Conservation (phyloP, 1,284 basidiomycete species). For the Austroboletus rostrupii region DNA sequence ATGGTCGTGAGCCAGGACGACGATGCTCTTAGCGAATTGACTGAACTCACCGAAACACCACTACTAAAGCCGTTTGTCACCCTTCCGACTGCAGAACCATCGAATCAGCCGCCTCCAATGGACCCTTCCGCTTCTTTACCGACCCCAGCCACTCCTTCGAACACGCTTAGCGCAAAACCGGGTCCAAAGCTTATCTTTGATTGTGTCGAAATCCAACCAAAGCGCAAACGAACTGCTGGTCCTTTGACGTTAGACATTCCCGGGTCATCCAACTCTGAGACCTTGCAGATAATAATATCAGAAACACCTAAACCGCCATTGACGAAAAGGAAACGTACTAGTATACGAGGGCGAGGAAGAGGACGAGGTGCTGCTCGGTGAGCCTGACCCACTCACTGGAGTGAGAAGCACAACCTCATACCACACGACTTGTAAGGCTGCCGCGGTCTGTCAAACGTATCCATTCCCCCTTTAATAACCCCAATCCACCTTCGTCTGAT, state of each 20-base stretch:
- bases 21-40: slow-evolving; percentile 24
- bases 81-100: not conserved
- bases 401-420: slow-evolving; percentile 28
- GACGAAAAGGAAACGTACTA: slow-evolving; percentile 13
- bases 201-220: slow-evolving; percentile 21
- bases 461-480: not conserved
- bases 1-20: slow-evolving; percentile 11
- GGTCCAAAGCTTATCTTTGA: slow-evolving; percentile 23
- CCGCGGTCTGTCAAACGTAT: slow-evolving; percentile 3
- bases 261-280: slow-evolving; percentile 1
- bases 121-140: not conserved
- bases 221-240: slow-evolving; percentile 11
- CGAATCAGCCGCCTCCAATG: not conserved
- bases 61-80: not conserved
- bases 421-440: slow-evolving; percentile 23
- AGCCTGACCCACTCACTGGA: slow-evolving; percentile 29
- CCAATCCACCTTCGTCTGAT: slow-evolving; percentile 1
- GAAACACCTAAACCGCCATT: not conserved
- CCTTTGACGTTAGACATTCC: not conserved
- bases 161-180: not conserved
- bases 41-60: slow-evolving; percentile 23
- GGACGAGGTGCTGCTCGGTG: slow-evolving; percentile 28
- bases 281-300: not conserved
- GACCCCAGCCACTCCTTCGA: not conserved
- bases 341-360: not conserved